Conservation (phyloP, 345 rosid genomes). For the Passiflora organensis region DNA sequence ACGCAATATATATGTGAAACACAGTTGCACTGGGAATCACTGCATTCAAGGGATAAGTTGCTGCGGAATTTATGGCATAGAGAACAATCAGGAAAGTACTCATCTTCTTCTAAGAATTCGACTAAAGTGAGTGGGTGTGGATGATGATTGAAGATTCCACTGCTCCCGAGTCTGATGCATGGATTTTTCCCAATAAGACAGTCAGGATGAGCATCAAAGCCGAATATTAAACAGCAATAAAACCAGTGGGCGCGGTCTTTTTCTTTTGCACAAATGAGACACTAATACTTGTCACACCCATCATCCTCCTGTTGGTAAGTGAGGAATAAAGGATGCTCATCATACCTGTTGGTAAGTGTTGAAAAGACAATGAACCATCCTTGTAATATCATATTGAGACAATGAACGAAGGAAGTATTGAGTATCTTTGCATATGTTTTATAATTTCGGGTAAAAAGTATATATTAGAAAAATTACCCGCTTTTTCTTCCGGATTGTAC, state of each 20-base stretch:
- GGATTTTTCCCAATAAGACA: background rate
- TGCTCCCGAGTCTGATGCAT: background rate
- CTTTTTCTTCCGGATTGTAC: too few species aligned
- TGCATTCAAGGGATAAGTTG: slow-evolving; percentile 16
- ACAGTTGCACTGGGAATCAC: background rate
- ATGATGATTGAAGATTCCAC: background rate
- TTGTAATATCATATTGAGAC: too few species aligned
- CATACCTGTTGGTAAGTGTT: slow-evolving; percentile 3
- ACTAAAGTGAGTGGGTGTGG: slow-evolving; percentile 16
- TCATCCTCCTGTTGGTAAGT: background rate
- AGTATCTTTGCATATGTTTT: too few species aligned
- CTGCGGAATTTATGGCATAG: slow-evolving; percentile 1
- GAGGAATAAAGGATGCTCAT: slow-evolving; percentile 8
- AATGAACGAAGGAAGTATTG: too few species aligned
- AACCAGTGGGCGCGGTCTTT: slow-evolving; percentile 1
- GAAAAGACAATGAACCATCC: too few species aligned
- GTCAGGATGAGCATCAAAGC: background rate
- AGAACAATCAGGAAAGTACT: slow-evolving; percentile 6
- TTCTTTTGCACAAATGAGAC: background rate
- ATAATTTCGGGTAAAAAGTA: too few species aligned
- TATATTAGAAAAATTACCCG: too few species aligned
- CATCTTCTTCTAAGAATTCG: background rate
- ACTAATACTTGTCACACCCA: background rate
- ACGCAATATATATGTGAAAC: too few species aligned
- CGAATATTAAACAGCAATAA: background rate